Conservation (phyloP, 2,329 filamentous ascomycete species). For the Emergomyces africanus region DNA sequence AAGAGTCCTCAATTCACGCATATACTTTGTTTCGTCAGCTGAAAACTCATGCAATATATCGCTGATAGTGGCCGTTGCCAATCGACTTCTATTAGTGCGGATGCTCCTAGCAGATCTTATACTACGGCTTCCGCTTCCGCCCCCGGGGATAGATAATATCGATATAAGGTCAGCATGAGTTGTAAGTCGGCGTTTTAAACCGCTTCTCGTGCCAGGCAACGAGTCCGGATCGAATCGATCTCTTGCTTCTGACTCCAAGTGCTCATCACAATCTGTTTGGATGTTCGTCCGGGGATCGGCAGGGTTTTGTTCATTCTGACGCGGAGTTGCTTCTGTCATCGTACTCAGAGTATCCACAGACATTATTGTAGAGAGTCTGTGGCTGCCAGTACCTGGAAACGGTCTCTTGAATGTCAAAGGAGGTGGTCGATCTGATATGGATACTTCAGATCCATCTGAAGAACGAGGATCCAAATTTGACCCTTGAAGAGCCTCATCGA, state of each 20-base stretch:
- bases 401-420: conserved; percentile 30
- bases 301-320: neutral
- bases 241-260: conserved; percentile 28
- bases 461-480: conserved; percentile 18
- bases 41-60: conserved; percentile 70
- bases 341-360: conserved; percentile 41
- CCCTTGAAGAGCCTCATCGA: conserved; percentile 12
- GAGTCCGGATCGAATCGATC: conserved; percentile 34
- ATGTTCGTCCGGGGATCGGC: neutral
- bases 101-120: conserved; percentile 67
- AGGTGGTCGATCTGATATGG: conserved; percentile 25
- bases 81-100: conserved; percentile 55
- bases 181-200: conserved; percentile 62
- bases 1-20: conserved; percentile 78
- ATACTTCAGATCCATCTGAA: conserved; percentile 27
- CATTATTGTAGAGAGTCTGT: conserved; percentile 45
- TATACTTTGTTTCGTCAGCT: conserved; percentile 76
- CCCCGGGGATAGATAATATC: conserved; percentile 55
- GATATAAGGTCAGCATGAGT: conserved; percentile 92
- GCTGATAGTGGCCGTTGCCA: conserved; percentile 54
- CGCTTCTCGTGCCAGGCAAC: conserved; percentile 36
- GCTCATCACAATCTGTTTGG: conserved; percentile 9
- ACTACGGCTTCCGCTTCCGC: conserved; percentile 51
- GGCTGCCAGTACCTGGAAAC: conserved; percentile 41
- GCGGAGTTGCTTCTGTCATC: neutral